Conservation (phyloP, 1,284 basidiomycete genomes). For the Boletus sp. region DNA sequence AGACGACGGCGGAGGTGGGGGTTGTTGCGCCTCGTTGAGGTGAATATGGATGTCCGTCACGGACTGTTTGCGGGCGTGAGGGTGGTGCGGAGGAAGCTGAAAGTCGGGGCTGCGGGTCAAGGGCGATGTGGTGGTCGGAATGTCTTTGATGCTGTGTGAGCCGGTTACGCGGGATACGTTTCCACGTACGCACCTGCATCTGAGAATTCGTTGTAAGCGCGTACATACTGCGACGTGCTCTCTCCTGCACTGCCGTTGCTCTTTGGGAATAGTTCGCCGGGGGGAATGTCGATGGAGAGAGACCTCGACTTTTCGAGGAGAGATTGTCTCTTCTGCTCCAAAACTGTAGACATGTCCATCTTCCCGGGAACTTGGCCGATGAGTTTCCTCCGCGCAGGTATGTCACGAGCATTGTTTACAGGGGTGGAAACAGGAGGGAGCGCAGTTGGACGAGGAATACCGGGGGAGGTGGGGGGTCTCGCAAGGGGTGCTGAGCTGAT, state of each 20-base stretch:
- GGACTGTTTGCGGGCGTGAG: conserved; percentile 75
- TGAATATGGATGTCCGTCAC: conserved; percentile 56
- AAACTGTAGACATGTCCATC: conserved; percentile 22
- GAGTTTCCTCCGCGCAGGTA: conserved; percentile 28
- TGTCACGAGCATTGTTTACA: conserved; percentile 21
- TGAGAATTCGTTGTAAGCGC: conserved; percentile 32
- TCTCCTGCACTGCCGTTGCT: background rate
- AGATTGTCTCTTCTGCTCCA: conserved; percentile 31
- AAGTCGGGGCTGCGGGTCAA: conserved; percentile 52
- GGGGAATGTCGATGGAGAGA: conserved; percentile 55
- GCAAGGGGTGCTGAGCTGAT: conserved; percentile 73
- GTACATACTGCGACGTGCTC: conserved; percentile 25
- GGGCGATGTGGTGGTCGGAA: conserved; percentile 34
- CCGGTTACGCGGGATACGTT: background rate
- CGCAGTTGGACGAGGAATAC: conserved; percentile 49
- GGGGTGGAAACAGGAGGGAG: conserved; percentile 20
- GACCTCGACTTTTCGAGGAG: conserved; percentile 48
- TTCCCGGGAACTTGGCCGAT: conserved; percentile 29
- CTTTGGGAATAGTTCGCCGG: conserved; percentile 40
- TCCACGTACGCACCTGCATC: conserved; percentile 16
- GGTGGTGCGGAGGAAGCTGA: conserved; percentile 59
- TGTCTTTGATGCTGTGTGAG: conserved; percentile 15
- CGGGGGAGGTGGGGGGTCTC: conserved; percentile 76
- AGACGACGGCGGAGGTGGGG: conserved; percentile 33
- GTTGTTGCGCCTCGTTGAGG: conserved; percentile 33